A percentile compares a stretch with the other conserved stretches of the same genome.
phyloP scores from a whole-genome alignment of 2,329 filamentous ascomycete species.

The Aspergillus pseudotamarii region DNA sequence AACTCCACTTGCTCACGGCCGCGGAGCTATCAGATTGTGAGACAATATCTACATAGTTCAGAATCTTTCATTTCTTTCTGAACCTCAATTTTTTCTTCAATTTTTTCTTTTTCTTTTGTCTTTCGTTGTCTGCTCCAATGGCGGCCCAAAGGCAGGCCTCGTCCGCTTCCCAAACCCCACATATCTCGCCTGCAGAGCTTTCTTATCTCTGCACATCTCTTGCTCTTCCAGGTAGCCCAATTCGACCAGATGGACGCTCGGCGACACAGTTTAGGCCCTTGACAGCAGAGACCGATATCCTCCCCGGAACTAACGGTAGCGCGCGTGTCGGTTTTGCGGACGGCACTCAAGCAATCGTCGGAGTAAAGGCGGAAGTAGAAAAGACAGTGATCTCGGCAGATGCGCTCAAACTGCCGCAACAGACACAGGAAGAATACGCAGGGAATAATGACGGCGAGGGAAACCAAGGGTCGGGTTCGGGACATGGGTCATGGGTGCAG shows the following conservation, averaged over 20 bases:
- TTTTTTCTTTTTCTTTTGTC: background rate
- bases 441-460: slow-evolving; percentile 27
- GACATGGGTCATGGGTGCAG: slow-evolving; percentile 78
- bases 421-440: slow-evolving; percentile 28
- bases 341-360: slow-evolving; percentile 93
- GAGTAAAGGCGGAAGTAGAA: slow-evolving; percentile 93
- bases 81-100: slow-evolving; percentile 1
- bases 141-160: slow-evolving; percentile 64
- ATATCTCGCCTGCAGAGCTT: slow-evolving; percentile 92
- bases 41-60: background rate
- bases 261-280: slow-evolving; percentile 88
- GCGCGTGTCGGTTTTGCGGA: slow-evolving; percentile 93
- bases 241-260: slow-evolving; percentile 83
- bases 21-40: background rate
- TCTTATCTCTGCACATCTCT: slow-evolving; percentile 92
- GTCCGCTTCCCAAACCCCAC: slow-evolving; percentile 51
- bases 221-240: slow-evolving; percentile 69
- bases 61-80: background rate
- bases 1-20: background rate
- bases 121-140: slow-evolving; percentile 48
- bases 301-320: slow-evolving; percentile 88
- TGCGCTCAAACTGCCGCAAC: slow-evolving; percentile 42
- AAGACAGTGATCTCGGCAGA: slow-evolving; percentile 56
- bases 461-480: slow-evolving; percentile 27
- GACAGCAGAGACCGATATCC: slow-evolving; percentile 84